Base-by-base conservation (phyloP, 495 filamentous ascomycete species). In the Lepidopterella palustris region DNA sequence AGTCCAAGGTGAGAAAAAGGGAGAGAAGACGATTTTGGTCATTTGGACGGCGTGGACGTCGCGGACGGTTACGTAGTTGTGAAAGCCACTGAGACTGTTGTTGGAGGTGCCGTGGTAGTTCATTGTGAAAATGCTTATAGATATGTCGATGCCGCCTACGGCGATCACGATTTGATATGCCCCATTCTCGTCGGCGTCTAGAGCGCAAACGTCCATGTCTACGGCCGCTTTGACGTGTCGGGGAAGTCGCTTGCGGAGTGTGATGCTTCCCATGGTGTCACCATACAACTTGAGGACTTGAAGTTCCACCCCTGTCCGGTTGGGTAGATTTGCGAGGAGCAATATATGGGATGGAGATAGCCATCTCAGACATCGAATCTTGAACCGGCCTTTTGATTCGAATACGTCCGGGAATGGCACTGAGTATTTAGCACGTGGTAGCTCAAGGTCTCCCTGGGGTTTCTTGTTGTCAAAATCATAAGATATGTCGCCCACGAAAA, bases 21-120 rank as follows among this genome's bases (percentile, higher is more conserved):
- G 78, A 5, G 92, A 92, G 71, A 96, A 92, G 57, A 80, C 78
- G 50, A 96, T 77, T 61, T 85, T 87, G 4, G 92, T 97, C 71
- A 97, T 95, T 60, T 89, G 85, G 48, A 87, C 81, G 1, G 87
- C 82, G 70, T 97, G 93, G 15, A 90, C 91, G 21, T 84, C 76
- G 55, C 80, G 82, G 55, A 93, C 73, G 28, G 81, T 83, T 13
- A 80, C 77, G 70, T 89, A 86, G 0, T 77, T 72, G 55, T 75
- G 76, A 63, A 95, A 79, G 29, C 80, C 76, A 32, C 76, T 58
- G 40, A 85, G 72, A 35, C 81, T 83, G 42, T 81, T 77, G 26
- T 79, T 77, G 29, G 62, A 64, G 2, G 70, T 31, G 31, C 65
- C 66, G 72, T 53, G 71, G 65, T 78, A 80, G 45, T 93, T 84